Evolutionary conservation across 2,329 filamentous ascomycete genomes (phyloP).

Genomic region (Penicillium sp.): DNA sequence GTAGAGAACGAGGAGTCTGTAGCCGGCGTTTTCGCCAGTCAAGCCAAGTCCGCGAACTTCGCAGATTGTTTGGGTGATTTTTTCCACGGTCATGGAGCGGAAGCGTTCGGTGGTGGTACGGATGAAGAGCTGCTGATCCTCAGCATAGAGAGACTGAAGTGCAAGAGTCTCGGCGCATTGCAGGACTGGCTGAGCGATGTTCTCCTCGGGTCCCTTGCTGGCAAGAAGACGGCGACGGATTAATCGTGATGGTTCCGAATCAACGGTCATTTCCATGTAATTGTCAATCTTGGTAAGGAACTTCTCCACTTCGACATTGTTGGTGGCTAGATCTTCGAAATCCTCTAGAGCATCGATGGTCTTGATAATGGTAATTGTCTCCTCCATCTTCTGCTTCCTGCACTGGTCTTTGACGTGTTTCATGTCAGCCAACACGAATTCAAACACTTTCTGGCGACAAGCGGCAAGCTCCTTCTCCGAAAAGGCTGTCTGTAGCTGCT

Average conservation of each 20-base stretch:
- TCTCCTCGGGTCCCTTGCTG: slow-evolving; percentile 28
- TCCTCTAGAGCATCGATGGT: slow-evolving; percentile 40
- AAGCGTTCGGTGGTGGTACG: slow-evolving; percentile 37
- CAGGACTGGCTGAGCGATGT: slow-evolving; percentile 29
- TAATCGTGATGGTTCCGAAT: slow-evolving; percentile 29
- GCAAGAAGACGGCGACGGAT: slow-evolving; percentile 38
- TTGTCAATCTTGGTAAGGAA: slow-evolving; percentile 37
- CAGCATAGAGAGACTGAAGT: slow-evolving; percentile 36
- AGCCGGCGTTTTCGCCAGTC: slow-evolving; percentile 27
- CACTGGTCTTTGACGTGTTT: slow-evolving; percentile 36
- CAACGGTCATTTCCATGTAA: slow-evolving; percentile 35
- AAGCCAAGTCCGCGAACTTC: slow-evolving; percentile 34
- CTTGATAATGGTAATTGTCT: slow-evolving; percentile 37
- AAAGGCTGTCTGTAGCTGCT: slow-evolving; percentile 29
- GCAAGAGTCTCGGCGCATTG: slow-evolving; percentile 37
- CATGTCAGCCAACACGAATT: slow-evolving; percentile 34
- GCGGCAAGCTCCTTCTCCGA: slow-evolving; percentile 30
- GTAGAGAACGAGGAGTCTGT: slow-evolving; percentile 37
- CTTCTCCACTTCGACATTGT: slow-evolving; percentile 36
- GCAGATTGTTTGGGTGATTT: slow-evolving; percentile 30
- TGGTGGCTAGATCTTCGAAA: slow-evolving; percentile 38
- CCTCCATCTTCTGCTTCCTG: slow-evolving; percentile 34
- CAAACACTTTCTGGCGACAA: slow-evolving; percentile 36
- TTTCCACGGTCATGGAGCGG: slow-evolving; percentile 31
- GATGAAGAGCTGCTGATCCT: slow-evolving; percentile 39